Conservation (phyloP, 768 basidiomycete species). For the Amanita muscaria region DNA sequence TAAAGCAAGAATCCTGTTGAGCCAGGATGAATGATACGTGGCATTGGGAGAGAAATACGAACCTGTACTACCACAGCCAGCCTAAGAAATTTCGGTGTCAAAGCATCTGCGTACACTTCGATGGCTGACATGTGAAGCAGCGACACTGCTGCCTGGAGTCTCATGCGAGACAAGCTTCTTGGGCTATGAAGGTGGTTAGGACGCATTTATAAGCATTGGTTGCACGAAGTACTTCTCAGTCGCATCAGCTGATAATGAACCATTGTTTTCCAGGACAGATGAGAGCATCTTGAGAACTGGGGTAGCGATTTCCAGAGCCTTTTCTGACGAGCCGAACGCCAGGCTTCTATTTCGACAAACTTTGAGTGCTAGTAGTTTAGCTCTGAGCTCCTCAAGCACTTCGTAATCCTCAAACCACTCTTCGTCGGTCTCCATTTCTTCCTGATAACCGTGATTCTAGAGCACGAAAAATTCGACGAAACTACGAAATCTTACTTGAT, state of each 20-base stretch:
- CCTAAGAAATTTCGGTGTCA: conserved; percentile 54
- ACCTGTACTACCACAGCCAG: conserved; percentile 77
- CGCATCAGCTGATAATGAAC: conserved; percentile 42
- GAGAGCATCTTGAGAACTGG: conserved; percentile 74
- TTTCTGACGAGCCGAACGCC: conserved; percentile 48
- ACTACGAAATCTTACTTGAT: conserved; percentile 31
- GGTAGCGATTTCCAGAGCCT: conserved; percentile 55
- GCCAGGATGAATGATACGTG: conserved; percentile 1
- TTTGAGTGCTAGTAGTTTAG: conserved; percentile 72
- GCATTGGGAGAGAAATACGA: conserved; percentile 13
- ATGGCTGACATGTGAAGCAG: conserved; percentile 69
- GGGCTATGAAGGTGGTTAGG: conserved; percentile 27
- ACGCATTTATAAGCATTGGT: background rate
- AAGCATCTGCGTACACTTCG: conserved; percentile 43
- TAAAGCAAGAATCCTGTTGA: conserved; percentile 75
- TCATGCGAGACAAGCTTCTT: conserved; percentile 64
- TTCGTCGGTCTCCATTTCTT: conserved; percentile 49
- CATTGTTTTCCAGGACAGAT: conserved; percentile 59
- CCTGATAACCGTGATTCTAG: conserved; percentile 26
- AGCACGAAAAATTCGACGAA: background rate
- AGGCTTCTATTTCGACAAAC: conserved; percentile 76
- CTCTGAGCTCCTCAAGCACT: conserved; percentile 47
- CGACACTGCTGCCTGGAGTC: conserved; percentile 75
- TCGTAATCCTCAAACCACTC: conserved; percentile 75
- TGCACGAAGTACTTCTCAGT: conserved; percentile 36